phyloP scores from a whole-genome alignment of 805 yeast species.

The Torulaspora delbrueckii region DNA sequence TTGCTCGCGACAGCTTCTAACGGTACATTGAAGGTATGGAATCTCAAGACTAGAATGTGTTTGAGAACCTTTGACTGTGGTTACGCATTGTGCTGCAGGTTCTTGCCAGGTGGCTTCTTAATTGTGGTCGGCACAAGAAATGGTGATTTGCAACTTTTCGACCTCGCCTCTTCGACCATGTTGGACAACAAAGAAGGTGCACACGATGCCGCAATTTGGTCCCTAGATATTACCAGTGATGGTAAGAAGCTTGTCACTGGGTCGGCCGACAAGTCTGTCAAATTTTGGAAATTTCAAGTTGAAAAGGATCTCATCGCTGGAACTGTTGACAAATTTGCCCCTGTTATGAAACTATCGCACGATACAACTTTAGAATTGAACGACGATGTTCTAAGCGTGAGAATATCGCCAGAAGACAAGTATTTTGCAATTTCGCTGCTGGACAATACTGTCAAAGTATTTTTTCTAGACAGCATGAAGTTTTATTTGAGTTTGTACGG shows the following conservation, averaged over 20 bases:
- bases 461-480: slow-evolving; percentile 80
- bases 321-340: slow-evolving; percentile 43
- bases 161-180: slow-evolving; percentile 74
- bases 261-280: slow-evolving; percentile 85
- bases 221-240: slow-evolving; percentile 78
- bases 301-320: slow-evolving; percentile 70
- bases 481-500: slow-evolving; percentile 88
- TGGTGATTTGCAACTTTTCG: slow-evolving; percentile 81
- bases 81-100: slow-evolving; percentile 71
- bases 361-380: slow-evolving; percentile 75
- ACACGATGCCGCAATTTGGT: slow-evolving; percentile 83
- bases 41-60: slow-evolving; percentile 64
- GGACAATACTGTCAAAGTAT: slow-evolving; percentile 94
- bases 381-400: slow-evolving; percentile 80
- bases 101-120: slow-evolving; percentile 87
- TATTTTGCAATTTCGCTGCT: slow-evolving; percentile 77
- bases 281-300: slow-evolving; percentile 81
- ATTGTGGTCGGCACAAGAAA: slow-evolving; percentile 83
- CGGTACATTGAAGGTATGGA: slow-evolving; percentile 88
- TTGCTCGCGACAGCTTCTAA: slow-evolving; percentile 86
- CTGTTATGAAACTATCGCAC: slow-evolving; percentile 60
- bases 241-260: slow-evolving; percentile 86
- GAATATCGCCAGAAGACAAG: slow-evolving; percentile 73
- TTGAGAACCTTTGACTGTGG: slow-evolving; percentile 86
- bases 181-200: slow-evolving; percentile 69